Conservation (phyloP, 371 early-diverging fungal species). For the Actinomortierella wolfii region DNA sequence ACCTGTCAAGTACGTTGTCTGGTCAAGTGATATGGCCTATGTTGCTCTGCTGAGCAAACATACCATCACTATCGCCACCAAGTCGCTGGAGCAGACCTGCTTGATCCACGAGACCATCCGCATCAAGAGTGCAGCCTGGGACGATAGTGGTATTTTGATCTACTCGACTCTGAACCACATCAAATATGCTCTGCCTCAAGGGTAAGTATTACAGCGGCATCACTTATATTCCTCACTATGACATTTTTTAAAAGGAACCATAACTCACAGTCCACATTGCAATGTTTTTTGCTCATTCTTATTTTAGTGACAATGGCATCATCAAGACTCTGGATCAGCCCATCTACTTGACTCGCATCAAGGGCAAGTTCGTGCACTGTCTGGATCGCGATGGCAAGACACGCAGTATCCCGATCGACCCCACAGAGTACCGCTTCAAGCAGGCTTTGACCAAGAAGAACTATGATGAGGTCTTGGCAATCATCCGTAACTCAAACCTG, state of each 20-base stretch:
- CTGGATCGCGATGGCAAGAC: constrained; percentile 90
- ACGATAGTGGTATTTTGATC: constrained; percentile 89
- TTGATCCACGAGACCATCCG: constrained; percentile 96
- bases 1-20: constrained; percentile 87
- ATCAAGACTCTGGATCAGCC: constrained; percentile 96
- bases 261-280: not conserved
- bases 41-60: constrained; percentile 95
- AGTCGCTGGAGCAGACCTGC: constrained; percentile 82
- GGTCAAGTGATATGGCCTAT: constrained; percentile 86
- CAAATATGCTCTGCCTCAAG: constrained; percentile 95
- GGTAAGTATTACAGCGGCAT: constrained; percentile 53
- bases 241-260: no score
- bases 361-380: constrained; percentile 83
- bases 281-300: not conserved
- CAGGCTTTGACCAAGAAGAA: constrained; percentile 88
- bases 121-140: constrained; percentile 97
- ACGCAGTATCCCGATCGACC: constrained; percentile 87
- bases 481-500: constrained; percentile 93
- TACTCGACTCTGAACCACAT: constrained; percentile 99
- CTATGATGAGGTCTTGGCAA: constrained; percentile 90
- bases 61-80: constrained; percentile 86
- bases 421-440: constrained; percentile 98
- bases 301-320: constrained; percentile 86
- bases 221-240: no score
- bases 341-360: constrained; percentile 86